Evolutionary conservation across 345 rosid genomes (phyloP), one percentile per base, ranked within the genome.

Genomic region (Nasturtium officinale): DNA sequence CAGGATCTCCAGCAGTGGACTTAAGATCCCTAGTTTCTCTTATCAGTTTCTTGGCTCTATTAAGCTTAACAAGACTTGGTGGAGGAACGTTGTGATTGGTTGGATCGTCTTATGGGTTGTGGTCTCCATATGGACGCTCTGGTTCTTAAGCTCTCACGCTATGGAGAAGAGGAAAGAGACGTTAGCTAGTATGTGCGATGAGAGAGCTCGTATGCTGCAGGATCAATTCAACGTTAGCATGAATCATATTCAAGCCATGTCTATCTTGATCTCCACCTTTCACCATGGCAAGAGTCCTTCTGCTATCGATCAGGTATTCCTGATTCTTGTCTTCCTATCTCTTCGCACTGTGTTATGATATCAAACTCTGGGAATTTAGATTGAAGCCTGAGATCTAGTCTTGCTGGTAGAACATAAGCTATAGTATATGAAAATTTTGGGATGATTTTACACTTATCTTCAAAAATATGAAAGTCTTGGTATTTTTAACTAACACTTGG

Each of bases 181-280:
- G 3, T 86, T 94, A 20, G 79, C 82, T 32, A 89, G 91, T 60
- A 89, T 94, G 98, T 94, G 98, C 59, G 98, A 91, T 67, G 96
- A 91, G 82, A 89, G 98, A 72, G 96, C 98, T 65, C 83, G 98
- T 80, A 91, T 94, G 98, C 77, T 94, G 17, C 98, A 91, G 79
- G 98, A 94, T 83, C 98, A 94, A 80, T 94, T 94, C 79, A 94
- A 94, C 82, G 98, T 94, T 28, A 94, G 98, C 82, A 80, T 94
- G 98, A 94, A 94, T 78, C 98, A 94, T 83, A 83, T 94, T 30
- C 98, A 94, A 70, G 98, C 97, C 26, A 91, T 94, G 90, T 89
- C 98, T 58, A 89, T 94, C 77, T 83, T 91, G 83, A 94, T 94
- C 84, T 85, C 97, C 54, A 88, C 92, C 50, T 94, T 94, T 65